Evolutionary conservation across 179 eudicot species (phyloP).

Genomic region (Carnegiea gigantea): DNA sequence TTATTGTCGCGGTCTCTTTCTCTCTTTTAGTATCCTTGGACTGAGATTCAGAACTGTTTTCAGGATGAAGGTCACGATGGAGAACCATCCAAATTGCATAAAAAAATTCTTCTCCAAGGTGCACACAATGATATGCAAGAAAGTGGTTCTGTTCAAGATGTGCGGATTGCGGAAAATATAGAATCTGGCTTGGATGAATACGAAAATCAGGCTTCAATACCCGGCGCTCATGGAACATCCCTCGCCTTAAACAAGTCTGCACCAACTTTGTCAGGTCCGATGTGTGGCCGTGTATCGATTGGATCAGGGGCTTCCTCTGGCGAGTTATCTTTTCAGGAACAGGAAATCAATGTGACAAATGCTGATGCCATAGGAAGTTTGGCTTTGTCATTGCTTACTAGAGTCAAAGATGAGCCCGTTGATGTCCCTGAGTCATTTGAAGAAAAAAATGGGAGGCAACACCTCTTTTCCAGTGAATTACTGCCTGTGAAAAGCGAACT

Average conservation of each 20-base stretch:
- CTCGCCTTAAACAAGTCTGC: slow-evolving; percentile 5
- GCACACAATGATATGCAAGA: slow-evolving; percentile 29
- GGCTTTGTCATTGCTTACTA: slow-evolving; percentile 26
- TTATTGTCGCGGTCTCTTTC: slow-evolving; percentile 3
- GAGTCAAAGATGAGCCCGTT: slow-evolving; percentile 69
- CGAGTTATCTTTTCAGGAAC: slow-evolving; percentile 24
- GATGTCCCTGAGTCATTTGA: slow-evolving; percentile 30
- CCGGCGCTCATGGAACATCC: slow-evolving; percentile 24
- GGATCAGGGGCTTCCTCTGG: slow-evolving; percentile 21
- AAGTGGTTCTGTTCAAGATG: slow-evolving; percentile 18
- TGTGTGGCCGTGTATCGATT: slow-evolving; percentile 16
- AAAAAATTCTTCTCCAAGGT: slow-evolving; percentile 20
- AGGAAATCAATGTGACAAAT: slow-evolving; percentile 23
- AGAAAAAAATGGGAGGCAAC: slow-evolving; percentile 21
- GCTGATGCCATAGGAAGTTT: slow-evolving; percentile 26
- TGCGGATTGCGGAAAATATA: neutral
- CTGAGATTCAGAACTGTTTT: slow-evolving; percentile 1
- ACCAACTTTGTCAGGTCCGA: slow-evolving; percentile 13
- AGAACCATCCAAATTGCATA: slow-evolving; percentile 22
- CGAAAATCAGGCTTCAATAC: slow-evolving; percentile 23
- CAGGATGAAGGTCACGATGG: slow-evolving; percentile 33
- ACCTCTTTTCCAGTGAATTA: slow-evolving; percentile 18
- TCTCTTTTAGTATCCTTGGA: neutral
- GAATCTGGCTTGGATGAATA: slow-evolving; percentile 7
- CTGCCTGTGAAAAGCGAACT: slow-evolving; percentile 54